phyloP scores from a whole-genome alignment of 257 asterid species.

The Leptodermis oblonga region DNA sequence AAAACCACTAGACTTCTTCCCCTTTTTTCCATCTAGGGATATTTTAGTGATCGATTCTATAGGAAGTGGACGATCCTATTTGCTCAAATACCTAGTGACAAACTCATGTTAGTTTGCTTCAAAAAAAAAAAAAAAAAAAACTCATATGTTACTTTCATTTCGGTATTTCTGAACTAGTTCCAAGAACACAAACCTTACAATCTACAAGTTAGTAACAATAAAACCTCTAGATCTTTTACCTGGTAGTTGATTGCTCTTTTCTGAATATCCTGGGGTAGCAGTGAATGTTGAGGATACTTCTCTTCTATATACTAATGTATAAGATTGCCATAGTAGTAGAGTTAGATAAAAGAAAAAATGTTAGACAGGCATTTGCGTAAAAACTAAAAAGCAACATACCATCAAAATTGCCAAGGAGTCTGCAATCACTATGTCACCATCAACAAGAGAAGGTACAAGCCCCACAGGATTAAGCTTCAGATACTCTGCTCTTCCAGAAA shows the following conservation, averaged over 20 bases:
- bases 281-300: conserved; percentile 77
- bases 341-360: neutral
- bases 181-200: neutral
- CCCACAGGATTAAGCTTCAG: conserved; percentile 92
- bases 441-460: conserved; percentile 65
- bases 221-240: conserved; percentile 13
- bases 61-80: too few relatives aligned
- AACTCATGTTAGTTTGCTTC: too few relatives aligned
- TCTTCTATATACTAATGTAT: conserved; percentile 74
- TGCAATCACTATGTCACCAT: conserved; percentile 62
- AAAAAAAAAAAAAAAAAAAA: too few relatives aligned
- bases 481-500: conserved; percentile 42
- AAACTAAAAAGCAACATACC: conserved; percentile 44
- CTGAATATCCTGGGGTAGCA: conserved; percentile 76
- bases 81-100: too few relatives aligned
- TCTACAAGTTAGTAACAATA: neutral
- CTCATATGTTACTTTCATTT: too few relatives aligned
- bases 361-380: neutral
- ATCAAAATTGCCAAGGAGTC: conserved; percentile 79
- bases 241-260: conserved; percentile 36
- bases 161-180: too few relatives aligned
- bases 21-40: too few relatives aligned
- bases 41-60: too few relatives aligned
- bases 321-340: conserved; percentile 7
- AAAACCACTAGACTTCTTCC: too few relatives aligned